A percentile compares a stretch with the other conserved stretches of the same genome.
These are phyloP conservation scores for Fusarium sp. DNA, from an alignment of 2,329 filamentous ascomycete species.

Conservation along the genomic window DNA sequence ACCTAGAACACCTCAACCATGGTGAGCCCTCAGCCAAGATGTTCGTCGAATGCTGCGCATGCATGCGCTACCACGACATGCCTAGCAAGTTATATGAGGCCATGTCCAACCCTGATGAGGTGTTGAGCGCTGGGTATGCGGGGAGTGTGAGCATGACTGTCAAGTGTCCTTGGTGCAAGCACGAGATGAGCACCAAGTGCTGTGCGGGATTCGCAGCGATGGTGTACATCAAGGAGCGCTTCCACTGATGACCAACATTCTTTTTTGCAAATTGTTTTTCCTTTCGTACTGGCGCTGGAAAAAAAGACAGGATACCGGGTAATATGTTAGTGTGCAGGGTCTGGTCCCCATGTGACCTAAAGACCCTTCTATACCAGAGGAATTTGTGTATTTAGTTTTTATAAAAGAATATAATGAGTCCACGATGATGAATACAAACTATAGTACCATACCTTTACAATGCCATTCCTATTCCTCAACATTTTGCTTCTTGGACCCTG, in stretches of 20 bases:
- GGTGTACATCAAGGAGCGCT: slow-evolving; percentile 73
- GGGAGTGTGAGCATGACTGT: slow-evolving; percentile 71
- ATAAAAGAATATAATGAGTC: slow-evolving; percentile 41
- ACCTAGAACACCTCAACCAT: slow-evolving; percentile 20
- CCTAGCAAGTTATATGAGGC: slow-evolving; percentile 72
- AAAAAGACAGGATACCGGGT: slow-evolving; percentile 7
- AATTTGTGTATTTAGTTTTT: slow-evolving; percentile 36
- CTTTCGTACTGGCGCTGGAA: slow-evolving; percentile 12
- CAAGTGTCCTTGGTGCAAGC: slow-evolving; percentile 78
- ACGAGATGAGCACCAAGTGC: slow-evolving; percentile 76
- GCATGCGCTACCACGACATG: slow-evolving; percentile 75
- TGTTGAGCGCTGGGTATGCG: slow-evolving; percentile 62
- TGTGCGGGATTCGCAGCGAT: slow-evolving; percentile 76
- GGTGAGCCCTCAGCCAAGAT: slow-evolving; percentile 68
- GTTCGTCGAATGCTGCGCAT: slow-evolving; percentile 74
- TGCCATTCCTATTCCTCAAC: background rate
- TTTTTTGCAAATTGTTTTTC: slow-evolving; percentile 26
- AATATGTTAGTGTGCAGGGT: slow-evolving; percentile 10
- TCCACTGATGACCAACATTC: slow-evolving; percentile 56
- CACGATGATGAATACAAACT: slow-evolving; percentile 39
- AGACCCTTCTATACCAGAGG: slow-evolving; percentile 15
- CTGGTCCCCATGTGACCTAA: slow-evolving; percentile 4
- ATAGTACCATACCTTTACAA: background rate
- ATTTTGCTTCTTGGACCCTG: slow-evolving; percentile 4
- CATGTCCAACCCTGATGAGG: slow-evolving; percentile 69